Evolutionary conservation across 176 grass and related monocot species (phyloP).

Genomic region (Chrysopogon serrulatus): DNA sequence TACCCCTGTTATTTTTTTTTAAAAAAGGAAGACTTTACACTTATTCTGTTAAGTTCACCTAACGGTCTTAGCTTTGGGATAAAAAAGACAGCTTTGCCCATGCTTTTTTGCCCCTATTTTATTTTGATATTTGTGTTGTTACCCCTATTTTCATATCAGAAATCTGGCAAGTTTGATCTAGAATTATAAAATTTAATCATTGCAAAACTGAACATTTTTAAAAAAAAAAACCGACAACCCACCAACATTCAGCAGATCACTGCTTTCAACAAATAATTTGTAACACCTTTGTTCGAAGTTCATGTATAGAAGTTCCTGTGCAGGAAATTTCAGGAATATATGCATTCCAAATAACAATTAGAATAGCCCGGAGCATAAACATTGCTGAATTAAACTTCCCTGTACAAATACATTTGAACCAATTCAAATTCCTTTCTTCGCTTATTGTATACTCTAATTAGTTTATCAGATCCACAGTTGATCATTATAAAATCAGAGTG

Average conservation of each 20-base stretch:
- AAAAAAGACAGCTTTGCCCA: too few species aligned
- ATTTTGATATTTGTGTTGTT: too few species aligned
- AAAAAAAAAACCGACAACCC: too few species aligned
- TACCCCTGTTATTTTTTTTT: too few species aligned
- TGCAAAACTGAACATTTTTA: too few species aligned
- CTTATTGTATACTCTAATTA: not conserved
- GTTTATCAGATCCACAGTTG: slow-evolving; percentile 2
- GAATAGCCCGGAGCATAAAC: not conserved
- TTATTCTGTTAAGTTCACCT: too few species aligned
- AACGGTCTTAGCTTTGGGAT: too few species aligned
- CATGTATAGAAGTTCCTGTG: not conserved
- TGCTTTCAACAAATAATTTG: not conserved
- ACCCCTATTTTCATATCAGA: too few species aligned
- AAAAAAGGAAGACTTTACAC: too few species aligned
- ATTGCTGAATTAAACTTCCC: not conserved
- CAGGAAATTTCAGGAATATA: not conserved
- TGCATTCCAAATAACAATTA: not conserved
- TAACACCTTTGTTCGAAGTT: not conserved
- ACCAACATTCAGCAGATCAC: not conserved
- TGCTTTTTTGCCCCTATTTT: too few species aligned
- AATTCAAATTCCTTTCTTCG: not conserved
- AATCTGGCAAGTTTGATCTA: too few species aligned
- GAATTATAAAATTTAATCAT: too few species aligned
- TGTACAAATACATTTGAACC: not conserved
- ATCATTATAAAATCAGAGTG: not conserved